These are phyloP conservation scores for Trichophyton benhamiae DNA, from an alignment of 2,329 filamentous ascomycete genomes.

Conservation along the genomic window DNA sequence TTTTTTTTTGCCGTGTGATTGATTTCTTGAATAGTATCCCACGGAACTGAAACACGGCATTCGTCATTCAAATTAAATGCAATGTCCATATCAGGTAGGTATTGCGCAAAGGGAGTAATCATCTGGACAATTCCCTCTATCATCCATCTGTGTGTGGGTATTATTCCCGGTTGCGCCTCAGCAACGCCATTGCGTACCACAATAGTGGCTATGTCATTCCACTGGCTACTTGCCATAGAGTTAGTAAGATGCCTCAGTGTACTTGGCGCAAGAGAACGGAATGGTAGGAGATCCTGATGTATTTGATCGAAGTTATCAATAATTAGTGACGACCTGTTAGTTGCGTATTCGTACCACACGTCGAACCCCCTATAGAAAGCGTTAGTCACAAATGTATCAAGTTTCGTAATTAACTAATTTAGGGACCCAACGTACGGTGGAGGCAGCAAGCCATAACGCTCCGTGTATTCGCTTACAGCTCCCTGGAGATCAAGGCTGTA, in stretches of 20 bases:
- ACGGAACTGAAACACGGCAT: slow-evolving; percentile 44
- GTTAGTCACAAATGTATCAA: not conserved
- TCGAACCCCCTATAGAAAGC: slow-evolving; percentile 38
- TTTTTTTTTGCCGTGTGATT: slow-evolving; percentile 16
- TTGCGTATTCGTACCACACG: slow-evolving; percentile 47
- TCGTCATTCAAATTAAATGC: slow-evolving; percentile 53
- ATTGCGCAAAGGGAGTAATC: slow-evolving; percentile 42
- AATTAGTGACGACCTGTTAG: slow-evolving; percentile 38
- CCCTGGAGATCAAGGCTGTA: slow-evolving; percentile 37
- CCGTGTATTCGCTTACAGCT: slow-evolving; percentile 41
- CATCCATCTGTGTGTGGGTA: slow-evolving; percentile 48
- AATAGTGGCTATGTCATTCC: slow-evolving; percentile 45
- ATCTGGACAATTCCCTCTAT: slow-evolving; percentile 42
- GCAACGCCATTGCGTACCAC: slow-evolving; percentile 43
- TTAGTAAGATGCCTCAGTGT: slow-evolving; percentile 43
- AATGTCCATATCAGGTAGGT: slow-evolving; percentile 51
- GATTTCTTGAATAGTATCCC: slow-evolving; percentile 30
- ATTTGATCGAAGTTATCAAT: slow-evolving; percentile 52
- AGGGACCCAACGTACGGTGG: slow-evolving; percentile 35
- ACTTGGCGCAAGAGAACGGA: slow-evolving; percentile 40
- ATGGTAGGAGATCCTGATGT: slow-evolving; percentile 44
- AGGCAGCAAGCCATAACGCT: slow-evolving; percentile 42
- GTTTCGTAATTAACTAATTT: not conserved
- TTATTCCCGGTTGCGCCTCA: slow-evolving; percentile 38
- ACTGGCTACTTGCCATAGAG: slow-evolving; percentile 41